A percentile compares a stretch with the other conserved stretches of the same genome.
These are phyloP conservation scores for Thalia dealbata DNA, from an alignment of 176 grass and related monocot species.

Conservation along the genomic window DNA sequence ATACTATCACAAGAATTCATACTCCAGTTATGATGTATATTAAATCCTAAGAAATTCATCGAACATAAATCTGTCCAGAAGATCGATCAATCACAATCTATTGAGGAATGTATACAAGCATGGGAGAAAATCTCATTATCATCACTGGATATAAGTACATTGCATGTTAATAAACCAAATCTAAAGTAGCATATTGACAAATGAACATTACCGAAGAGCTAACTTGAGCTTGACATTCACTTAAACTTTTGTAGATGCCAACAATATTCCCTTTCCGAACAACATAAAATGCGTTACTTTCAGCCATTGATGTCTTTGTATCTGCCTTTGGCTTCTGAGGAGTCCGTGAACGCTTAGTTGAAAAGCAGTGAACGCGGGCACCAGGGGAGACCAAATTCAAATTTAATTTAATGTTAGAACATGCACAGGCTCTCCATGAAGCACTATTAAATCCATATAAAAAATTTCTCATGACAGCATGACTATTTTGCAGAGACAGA, in stretches of 20 bases:
- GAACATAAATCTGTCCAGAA: neutral
- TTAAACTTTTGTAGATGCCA: constrained; percentile 55
- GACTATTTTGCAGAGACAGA: no score
- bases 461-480: no score
- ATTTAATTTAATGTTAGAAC: no score
- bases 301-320: neutral
- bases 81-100: neutral
- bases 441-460: no score
- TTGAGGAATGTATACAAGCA: neutral
- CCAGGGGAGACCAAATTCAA: no score
- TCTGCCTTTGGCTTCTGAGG: neutral
- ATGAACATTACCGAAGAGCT: constrained; percentile 40
- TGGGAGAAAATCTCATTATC: neutral
- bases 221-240: constrained; percentile 79
- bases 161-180: neutral
- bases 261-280: constrained; percentile 60
- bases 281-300: constrained; percentile 49
- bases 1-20: neutral
- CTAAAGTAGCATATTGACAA: neutral
- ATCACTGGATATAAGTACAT: neutral
- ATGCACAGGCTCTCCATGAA: no score
- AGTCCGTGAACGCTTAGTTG: no score
- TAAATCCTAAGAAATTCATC: neutral
- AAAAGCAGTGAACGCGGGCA: no score
- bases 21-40: neutral